Evolutionary conservation across 2,329 filamentous ascomycete species (phyloP).

Genomic region (Chaetothyriales sp.): DNA sequence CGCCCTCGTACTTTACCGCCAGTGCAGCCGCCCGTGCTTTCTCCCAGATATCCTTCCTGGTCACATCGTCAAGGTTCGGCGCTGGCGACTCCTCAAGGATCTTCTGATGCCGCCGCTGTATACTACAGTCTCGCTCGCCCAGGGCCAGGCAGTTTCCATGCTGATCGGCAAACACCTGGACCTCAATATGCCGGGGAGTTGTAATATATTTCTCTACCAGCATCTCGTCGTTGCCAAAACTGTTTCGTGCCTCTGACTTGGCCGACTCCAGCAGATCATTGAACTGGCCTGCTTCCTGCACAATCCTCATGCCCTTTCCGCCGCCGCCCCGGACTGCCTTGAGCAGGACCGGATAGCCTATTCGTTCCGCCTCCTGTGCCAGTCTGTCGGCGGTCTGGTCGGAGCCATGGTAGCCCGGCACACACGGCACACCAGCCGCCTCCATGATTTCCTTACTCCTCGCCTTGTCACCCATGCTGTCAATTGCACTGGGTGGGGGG

Average conservation of each 20-base stretch:
- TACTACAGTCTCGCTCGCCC: conserved; percentile 51
- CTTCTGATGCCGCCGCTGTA: conserved; percentile 51
- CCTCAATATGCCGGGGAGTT: conserved; percentile 50
- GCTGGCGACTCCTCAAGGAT: conserved; percentile 52
- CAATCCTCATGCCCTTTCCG: conserved; percentile 57
- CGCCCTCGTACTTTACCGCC: conserved; percentile 50
- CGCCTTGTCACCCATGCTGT: conserved; percentile 83
- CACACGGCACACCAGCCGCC: conserved; percentile 83
- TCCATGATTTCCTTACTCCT: conserved; percentile 95
- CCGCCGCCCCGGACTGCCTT: conserved; percentile 51
- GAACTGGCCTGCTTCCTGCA: conserved; percentile 42
- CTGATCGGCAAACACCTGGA: conserved; percentile 52
- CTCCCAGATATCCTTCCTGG: conserved; percentile 49
- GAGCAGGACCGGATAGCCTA: conserved; percentile 49
- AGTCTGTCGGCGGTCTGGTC: conserved; percentile 56
- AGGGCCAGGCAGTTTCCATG: conserved; percentile 50
- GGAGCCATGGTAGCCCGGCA: conserved; percentile 82
- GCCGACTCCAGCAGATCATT: conserved; percentile 46
- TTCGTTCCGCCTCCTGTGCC: conserved; percentile 56
- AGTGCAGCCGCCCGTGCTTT: conserved; percentile 48
- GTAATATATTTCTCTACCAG: conserved; percentile 55
- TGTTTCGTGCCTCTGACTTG: conserved; percentile 48
- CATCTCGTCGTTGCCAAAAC: conserved; percentile 52
- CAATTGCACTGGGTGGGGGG: conserved; percentile 61
- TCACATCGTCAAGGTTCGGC: conserved; percentile 43